Evolutionary conservation across 805 yeast genomes (phyloP).

Genomic region (Jamesozyma lodderae): DNA sequence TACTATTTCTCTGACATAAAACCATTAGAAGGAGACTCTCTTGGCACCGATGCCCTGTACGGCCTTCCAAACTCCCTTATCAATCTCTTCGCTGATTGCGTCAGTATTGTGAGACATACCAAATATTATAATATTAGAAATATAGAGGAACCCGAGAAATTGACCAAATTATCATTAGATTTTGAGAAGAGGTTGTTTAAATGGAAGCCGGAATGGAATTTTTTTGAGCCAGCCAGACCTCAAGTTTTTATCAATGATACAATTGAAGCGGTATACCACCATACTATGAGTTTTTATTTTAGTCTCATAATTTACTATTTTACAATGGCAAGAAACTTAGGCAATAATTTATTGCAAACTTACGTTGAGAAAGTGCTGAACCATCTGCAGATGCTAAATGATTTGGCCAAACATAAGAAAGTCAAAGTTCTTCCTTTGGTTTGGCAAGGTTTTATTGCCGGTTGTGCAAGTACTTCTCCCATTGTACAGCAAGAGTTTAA

Average conservation of each 20-base stretch:
- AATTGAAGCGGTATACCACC: slow-evolving; percentile 70
- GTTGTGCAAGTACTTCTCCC: slow-evolving; percentile 60
- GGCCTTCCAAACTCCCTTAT: slow-evolving; percentile 80
- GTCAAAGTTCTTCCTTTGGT: slow-evolving; percentile 65
- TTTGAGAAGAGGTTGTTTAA: slow-evolving; percentile 43
- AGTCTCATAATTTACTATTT: slow-evolving; percentile 64
- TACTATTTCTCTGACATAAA: slow-evolving; percentile 28
- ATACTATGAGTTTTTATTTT: slow-evolving; percentile 68
- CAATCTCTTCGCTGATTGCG: slow-evolving; percentile 61
- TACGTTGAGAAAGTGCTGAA: slow-evolving; percentile 52
- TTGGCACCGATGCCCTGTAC: slow-evolving; percentile 71
- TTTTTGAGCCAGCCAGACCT: slow-evolving; percentile 31
- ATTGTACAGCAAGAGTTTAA: slow-evolving; percentile 57
- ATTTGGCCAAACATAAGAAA: slow-evolving; percentile 39
- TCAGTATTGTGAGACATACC: slow-evolving; percentile 54
- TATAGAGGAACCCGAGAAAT: slow-evolving; percentile 18
- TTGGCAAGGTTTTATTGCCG: slow-evolving; percentile 88
- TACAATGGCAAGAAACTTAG: slow-evolving; percentile 48
- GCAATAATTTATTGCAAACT: slow-evolving; percentile 50
- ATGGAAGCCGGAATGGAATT: slow-evolving; percentile 74
- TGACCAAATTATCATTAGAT: slow-evolving; percentile 19
- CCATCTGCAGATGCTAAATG: slow-evolving; percentile 55
- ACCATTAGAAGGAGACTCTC: slow-evolving; percentile 40
- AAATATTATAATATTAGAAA: slow-evolving; percentile 35
- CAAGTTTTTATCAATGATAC: slow-evolving; percentile 22